Conservation (phyloP, 192 early-diverging fungal genomes). For the Umbelopsis vinacea region DNA sequence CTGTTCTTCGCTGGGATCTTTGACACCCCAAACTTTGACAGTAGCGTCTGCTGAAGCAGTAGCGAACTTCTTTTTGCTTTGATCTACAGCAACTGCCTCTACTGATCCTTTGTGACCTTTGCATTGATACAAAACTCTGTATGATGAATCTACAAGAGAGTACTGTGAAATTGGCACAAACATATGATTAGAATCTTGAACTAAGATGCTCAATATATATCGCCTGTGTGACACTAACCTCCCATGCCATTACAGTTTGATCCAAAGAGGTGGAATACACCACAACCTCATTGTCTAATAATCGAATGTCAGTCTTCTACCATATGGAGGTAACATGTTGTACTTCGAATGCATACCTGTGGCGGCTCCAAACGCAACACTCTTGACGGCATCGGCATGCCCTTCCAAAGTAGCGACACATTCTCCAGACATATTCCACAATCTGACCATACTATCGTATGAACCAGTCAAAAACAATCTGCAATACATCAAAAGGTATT, state of each 20-base stretch:
- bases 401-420: slow-evolving; percentile 66
- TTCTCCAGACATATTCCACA: slow-evolving; percentile 83
- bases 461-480: slow-evolving; percentile 76
- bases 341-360: slow-evolving; percentile 44
- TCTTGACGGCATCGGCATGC: slow-evolving; percentile 78
- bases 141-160: slow-evolving; percentile 43
- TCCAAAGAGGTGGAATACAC: slow-evolving; percentile 67
- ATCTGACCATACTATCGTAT: slow-evolving; percentile 81
- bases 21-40: slow-evolving; percentile 80
- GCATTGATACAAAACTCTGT: slow-evolving; percentile 67
- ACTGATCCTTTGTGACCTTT: slow-evolving; percentile 82
- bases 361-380: slow-evolving; percentile 68
- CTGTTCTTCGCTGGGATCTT: slow-evolving; percentile 53
- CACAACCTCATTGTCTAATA: slow-evolving; percentile 48
- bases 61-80: slow-evolving; percentile 61
- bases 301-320: background rate
- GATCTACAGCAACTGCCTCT: slow-evolving; percentile 73
- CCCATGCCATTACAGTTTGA: slow-evolving; percentile 70
- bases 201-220: background rate
- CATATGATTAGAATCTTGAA: background rate
- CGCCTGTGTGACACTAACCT: slow-evolving; percentile 29
- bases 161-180: slow-evolving; percentile 20
- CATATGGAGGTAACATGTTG: background rate
- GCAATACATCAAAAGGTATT: background rate
- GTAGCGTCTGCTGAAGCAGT: slow-evolving; percentile 78